These are phyloP conservation scores for Penicillium verrucosum DNA, from an alignment of 2,329 filamentous ascomycete genomes.

Conservation along the genomic window DNA sequence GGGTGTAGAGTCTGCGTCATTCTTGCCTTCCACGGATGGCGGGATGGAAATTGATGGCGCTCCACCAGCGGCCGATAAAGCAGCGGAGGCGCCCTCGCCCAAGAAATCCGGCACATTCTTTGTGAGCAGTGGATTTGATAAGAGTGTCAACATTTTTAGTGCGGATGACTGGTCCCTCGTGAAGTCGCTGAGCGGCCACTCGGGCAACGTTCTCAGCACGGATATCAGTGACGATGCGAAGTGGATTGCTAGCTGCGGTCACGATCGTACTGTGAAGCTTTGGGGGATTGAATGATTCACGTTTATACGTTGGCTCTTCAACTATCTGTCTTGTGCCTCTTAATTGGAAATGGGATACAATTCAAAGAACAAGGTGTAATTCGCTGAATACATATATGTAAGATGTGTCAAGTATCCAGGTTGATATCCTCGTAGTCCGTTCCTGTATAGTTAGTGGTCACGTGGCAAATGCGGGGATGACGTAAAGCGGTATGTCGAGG, in stretches of 20 bases:
- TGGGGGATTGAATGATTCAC: constrained; percentile 78
- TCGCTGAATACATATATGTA: not conserved
- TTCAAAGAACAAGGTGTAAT: not conserved
- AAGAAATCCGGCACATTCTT: constrained; percentile 91
- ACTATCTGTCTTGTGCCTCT: not conserved
- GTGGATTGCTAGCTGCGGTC: constrained; percentile 93
- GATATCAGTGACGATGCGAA: constrained; percentile 81
- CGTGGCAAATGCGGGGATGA: constrained; percentile 21
- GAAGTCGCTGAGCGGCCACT: constrained; percentile 84
- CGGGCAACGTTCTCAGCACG: constrained; percentile 84
- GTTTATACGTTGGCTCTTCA: not conserved
- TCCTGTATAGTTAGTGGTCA: constrained; percentile 7
- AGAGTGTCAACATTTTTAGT: constrained; percentile 91
- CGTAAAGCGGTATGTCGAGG: constrained; percentile 14
- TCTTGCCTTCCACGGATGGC: constrained; percentile 59
- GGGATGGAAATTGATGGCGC: constrained; percentile 39
- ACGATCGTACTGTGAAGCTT: constrained; percentile 92
- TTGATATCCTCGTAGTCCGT: not conserved
- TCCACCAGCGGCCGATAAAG: constrained; percentile 8
- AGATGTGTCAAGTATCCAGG: not conserved
- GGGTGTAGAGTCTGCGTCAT: constrained; percentile 70
- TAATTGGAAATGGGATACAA: not conserved
- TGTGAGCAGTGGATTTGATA: constrained; percentile 86
- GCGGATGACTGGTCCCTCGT: constrained; percentile 93
- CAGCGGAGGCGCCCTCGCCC: constrained; percentile 50